A percentile compares a stretch with the other conserved stretches of the same genome.
phyloP scores from a whole-genome alignment of 2,329 filamentous ascomycete species.

The Fusarium sp. region DNA sequence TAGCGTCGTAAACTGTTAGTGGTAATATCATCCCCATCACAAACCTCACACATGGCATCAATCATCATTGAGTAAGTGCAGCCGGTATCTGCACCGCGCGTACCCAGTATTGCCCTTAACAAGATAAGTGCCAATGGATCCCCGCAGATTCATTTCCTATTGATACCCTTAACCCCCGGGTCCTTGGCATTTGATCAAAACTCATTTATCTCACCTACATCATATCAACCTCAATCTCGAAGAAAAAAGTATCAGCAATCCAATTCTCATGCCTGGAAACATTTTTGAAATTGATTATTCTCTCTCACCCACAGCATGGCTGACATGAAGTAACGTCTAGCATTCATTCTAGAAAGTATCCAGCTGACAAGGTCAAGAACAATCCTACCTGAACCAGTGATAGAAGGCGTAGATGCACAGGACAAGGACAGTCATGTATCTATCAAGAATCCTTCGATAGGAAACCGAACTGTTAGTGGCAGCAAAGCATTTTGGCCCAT shows the following conservation, averaged over 20 bases:
- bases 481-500: background rate
- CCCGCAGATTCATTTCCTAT: background rate
- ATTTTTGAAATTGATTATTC: accelerated
- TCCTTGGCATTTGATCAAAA: background rate
- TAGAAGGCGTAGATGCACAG: background rate
- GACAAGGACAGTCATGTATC: background rate
- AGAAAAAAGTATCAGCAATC: background rate
- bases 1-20: background rate
- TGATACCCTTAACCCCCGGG: background rate
- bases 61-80: background rate
- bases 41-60: background rate
- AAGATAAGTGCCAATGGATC: slow-evolving; percentile 3
- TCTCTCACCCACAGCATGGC: background rate
- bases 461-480: accelerated
- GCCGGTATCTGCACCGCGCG: background rate
- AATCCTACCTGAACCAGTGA: background rate
- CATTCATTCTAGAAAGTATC: accelerated
- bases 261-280: accelerated
- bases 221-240: no score
- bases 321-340: background rate
- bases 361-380: background rate
- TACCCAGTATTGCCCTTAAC: background rate
- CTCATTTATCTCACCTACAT: no score
- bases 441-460: accelerated
- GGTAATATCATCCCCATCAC: accelerated